A percentile compares a stretch with the other conserved stretches of the same genome.
These are phyloP conservation scores for Chytriomyces confervae DNA, from an alignment of 192 early-diverging fungal genomes.

Conservation along the genomic window DNA sequence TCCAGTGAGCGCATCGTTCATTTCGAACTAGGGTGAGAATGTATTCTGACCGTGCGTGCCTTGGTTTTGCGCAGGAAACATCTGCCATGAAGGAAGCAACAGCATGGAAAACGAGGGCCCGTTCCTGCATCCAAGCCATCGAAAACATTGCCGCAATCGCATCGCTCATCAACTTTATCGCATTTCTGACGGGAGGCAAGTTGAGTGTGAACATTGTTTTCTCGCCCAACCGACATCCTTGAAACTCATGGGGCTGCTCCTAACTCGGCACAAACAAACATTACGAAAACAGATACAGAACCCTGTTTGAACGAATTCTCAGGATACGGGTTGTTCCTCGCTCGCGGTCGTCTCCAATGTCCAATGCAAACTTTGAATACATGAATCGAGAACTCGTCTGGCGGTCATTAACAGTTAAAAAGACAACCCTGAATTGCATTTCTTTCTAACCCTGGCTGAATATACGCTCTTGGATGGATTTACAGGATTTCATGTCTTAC, in stretches of 20 bases:
- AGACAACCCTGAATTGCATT: background rate
- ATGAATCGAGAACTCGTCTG: constrained; percentile 35
- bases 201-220: background rate
- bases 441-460: too few species aligned
- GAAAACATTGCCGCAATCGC: constrained; percentile 13
- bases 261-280: background rate
- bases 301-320: constrained; percentile 24
- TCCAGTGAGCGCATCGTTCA: too few species aligned
- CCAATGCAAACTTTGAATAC: constrained; percentile 21
- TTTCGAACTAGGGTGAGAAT: too few species aligned
- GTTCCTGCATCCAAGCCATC: background rate
- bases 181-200: constrained; percentile 14
- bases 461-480: too few species aligned
- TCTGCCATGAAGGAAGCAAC: background rate
- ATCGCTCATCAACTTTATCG: constrained; percentile 5
- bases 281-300: constrained; percentile 4
- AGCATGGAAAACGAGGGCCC: background rate
- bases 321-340: constrained; percentile 4
- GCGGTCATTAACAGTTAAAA: constrained; percentile 15
- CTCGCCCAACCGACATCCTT: background rate
- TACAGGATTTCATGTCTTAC: constrained; percentile 20
- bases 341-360: background rate
- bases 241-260: background rate
- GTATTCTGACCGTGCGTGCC: background rate
- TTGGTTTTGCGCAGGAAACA: background rate